A percentile compares a stretch with the other conserved stretches of the same genome.
These are phyloP conservation scores for Naganishia vaughanmartiniae DNA, from an alignment of 768 basidiomycete genomes.

Conservation along the genomic window DNA sequence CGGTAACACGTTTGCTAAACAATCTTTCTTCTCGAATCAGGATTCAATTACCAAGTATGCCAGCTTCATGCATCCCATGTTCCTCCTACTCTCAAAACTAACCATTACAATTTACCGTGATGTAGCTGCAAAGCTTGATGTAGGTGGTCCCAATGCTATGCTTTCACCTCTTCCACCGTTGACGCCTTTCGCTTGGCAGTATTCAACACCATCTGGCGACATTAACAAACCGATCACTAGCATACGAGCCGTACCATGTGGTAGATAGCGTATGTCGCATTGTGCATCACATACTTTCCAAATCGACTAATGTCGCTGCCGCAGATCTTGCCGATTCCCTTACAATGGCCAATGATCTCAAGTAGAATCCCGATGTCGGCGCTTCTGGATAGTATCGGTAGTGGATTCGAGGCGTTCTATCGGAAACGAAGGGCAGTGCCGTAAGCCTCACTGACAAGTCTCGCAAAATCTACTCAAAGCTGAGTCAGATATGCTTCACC, in stretches of 20 bases:
- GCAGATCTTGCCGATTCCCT: slow-evolving; percentile 32
- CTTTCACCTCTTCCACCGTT: background rate
- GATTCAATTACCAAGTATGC: slow-evolving; percentile 46
- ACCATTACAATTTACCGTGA: background rate
- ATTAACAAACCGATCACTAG: slow-evolving; percentile 42
- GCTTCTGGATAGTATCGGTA: slow-evolving; percentile 39
- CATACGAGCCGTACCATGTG: slow-evolving; percentile 46
- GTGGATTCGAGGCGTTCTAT: slow-evolving; percentile 41
- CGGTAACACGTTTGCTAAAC: background rate
- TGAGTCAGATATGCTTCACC: background rate
- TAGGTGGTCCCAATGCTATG: slow-evolving; percentile 30
- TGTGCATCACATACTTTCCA: background rate
- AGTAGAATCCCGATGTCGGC: slow-evolving; percentile 46
- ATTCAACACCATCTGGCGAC: slow-evolving; percentile 48
- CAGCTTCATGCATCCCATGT: background rate
- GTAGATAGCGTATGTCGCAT: slow-evolving; percentile 41
- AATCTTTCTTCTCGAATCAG: slow-evolving; percentile 22
- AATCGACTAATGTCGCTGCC: background rate
- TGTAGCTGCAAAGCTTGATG: slow-evolving; percentile 44
- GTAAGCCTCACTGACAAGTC: slow-evolving; percentile 31
- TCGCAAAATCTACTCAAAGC: background rate
- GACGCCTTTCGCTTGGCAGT: slow-evolving; percentile 29
- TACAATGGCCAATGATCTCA: slow-evolving; percentile 42
- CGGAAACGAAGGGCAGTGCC: slow-evolving; percentile 40
- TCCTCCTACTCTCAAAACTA: background rate